Evolutionary conservation across 75 land plant species (phyloP), one percentile per base, ranked within the genome.

Genomic region (Ceratopteris richardii): DNA sequence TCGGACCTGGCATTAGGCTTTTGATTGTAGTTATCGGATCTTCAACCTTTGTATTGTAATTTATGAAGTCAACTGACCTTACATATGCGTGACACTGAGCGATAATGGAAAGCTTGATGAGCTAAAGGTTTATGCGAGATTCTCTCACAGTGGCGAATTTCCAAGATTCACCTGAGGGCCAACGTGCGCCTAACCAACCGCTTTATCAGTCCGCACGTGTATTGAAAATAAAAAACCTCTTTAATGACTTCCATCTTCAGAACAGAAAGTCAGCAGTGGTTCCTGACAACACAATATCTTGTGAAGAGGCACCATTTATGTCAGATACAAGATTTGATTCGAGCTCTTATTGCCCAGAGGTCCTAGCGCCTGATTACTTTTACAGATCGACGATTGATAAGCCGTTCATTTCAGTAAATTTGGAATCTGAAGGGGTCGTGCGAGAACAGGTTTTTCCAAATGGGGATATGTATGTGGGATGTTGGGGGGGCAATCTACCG

Each of bases 381-480:
- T 33, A 33, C 37, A 33, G 3, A 9, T 33, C 7, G 7, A 33
- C 7, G 7, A 33, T 33, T 33, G 37, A 33, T 4, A 33, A 33
- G 9, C 37, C 37, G 37, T 33, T 33, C 9, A 9, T 3, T 9
- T 33, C 7, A 10, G 24, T 46, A 21, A 26, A 21, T 22, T 54
- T 26, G 31, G 24, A 4, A 6, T 16, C 31, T 23, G 31, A 26
- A 23, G 28, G 5, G 16, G 2, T 54, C 24, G 28, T 54, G 27
- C 5, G 27, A 0, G 89, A 86, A 41, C 64, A 54, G 42, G 37
- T 79, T 33, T 65, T 86, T 19, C 64, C 73, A 31, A 86, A 80
- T 57, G 90, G 90, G 9, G 90, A 86, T 43, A 69, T 71, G 39
- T 86, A 82, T 61, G 66, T 73, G 11, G 90, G 90, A 3, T 65